Evolutionary conservation across 208 protist species (phyloP), one percentile per base, ranked within the genome.

Genomic region (Crithidia fasciculata): DNA sequence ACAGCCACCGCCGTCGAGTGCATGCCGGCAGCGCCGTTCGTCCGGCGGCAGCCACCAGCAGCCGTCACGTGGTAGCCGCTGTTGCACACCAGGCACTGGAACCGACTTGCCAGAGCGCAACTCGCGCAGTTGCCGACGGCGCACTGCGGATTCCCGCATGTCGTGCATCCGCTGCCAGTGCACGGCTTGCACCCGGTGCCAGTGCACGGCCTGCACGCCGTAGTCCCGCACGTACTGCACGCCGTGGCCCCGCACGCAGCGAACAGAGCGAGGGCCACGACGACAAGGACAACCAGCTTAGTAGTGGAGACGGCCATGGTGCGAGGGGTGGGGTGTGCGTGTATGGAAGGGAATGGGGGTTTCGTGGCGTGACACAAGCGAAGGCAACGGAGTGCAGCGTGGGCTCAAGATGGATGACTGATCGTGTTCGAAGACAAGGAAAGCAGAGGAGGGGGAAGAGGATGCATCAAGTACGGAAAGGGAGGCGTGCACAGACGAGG

Each of bases 41-140:
- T 15, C 3, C 13, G 10, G 19, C 43, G 12, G 64, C 64, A 77
- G 55, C 19, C 40, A 2, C 72, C 63, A 2, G 28, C 44, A 40
- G 43, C 39, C 36, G 67, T 77, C 56, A 69, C 49, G 37, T n/a
- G 55, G 57, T 60, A 77, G 56, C 72, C 72, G 39, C 19, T 13
- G 45, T 58, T 61, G 64, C 72, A 77, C 45, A 60, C 58, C 0
- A 61, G 47, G 57, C 72, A 77, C 63, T 57, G 53, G 18, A 60
- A 71, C 40, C 52, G 4, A 49, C 52, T 66, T 36, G 62, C 62
- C 5, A 62, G 36, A 52, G 60, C 54, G 41, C 72, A 77, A 37
- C 58, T 68, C 16, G 12, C 6, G 58, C 72, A 77, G 53, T 66
- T n/a, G 2, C 7, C 13, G 10, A 77, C 18, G 8, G 47, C 5